phyloP scores from a whole-genome alignment of 176 grass and related monocot genomes.

The Lolium rigidum region DNA sequence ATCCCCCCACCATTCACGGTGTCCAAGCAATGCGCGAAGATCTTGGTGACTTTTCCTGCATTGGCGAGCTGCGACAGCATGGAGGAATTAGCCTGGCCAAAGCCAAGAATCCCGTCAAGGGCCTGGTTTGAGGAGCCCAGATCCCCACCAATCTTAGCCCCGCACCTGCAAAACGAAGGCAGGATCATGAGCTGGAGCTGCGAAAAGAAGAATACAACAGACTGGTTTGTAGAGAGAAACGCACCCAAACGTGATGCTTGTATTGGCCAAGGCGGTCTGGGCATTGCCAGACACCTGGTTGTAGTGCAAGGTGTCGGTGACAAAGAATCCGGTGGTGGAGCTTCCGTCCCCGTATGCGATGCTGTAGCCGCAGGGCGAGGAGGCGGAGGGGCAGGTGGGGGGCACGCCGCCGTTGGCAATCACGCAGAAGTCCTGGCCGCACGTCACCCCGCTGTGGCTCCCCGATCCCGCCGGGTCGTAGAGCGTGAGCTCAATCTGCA shows the following conservation, averaged over 20 bases:
- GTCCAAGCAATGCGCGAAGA: conserved; percentile 92
- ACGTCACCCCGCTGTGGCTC: conserved; percentile 60
- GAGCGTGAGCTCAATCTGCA: conserved; percentile 84
- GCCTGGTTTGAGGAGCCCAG: conserved; percentile 74
- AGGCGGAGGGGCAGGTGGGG: conserved; percentile 37
- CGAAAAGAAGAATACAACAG: neutral
- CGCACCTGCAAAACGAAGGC: conserved; percentile 56
- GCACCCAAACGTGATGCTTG: conserved; percentile 87
- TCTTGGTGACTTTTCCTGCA: conserved; percentile 78
- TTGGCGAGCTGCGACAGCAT: conserved; percentile 78
- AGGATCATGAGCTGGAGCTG: neutral
- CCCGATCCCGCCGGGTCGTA: conserved; percentile 74
- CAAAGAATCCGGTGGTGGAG: conserved; percentile 73
- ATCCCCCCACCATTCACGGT: conserved; percentile 86
- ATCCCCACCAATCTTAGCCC: conserved; percentile 83
- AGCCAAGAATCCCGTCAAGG: conserved; percentile 94
- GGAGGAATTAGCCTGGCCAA: conserved; percentile 84
- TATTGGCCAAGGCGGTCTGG: conserved; percentile 62
- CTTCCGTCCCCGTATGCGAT: conserved; percentile 91
- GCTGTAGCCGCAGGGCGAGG: conserved; percentile 61
- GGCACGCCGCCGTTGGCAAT: conserved; percentile 32
- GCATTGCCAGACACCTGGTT: conserved; percentile 70
- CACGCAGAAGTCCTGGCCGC: conserved; percentile 71
- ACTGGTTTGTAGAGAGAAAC: neutral
- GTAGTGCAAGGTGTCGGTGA: conserved; percentile 77